Conservation (phyloP, 768 basidiomycete species). For the Podaxis sp. region DNA sequence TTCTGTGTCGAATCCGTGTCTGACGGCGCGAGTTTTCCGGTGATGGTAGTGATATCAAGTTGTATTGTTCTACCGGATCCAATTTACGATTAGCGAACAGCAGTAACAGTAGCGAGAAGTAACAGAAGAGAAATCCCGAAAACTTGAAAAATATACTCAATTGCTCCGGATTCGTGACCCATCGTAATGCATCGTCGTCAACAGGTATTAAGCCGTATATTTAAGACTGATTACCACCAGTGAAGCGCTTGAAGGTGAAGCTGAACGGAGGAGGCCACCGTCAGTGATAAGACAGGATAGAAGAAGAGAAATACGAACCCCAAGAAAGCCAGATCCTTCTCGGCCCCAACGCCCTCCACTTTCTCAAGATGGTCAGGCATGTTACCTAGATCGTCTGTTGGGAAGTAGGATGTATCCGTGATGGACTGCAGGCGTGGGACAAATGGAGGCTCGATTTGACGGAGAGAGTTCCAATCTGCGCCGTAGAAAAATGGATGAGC, state of each 20-base stretch:
- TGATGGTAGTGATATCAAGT: slow-evolving; percentile 3
- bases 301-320: slow-evolving; percentile 44
- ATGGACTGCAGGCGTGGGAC: slow-evolving; percentile 90
- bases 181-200: not conserved
- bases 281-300: not conserved
- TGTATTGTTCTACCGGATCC: slow-evolving; percentile 9
- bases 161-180: not conserved
- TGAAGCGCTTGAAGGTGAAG: slow-evolving; percentile 83
- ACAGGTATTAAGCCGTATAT: slow-evolving; percentile 20
- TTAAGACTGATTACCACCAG: slow-evolving; percentile 34
- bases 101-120: slow-evolving; percentile 1
- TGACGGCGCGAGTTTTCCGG: not conserved
- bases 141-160: slow-evolving; percentile 6
- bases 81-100: slow-evolving; percentile 14
- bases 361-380: slow-evolving; percentile 58
- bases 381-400: slow-evolving; percentile 86
- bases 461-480: slow-evolving; percentile 90
- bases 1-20: not conserved
- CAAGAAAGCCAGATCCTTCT: slow-evolving; percentile 69
- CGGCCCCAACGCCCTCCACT: slow-evolving; percentile 62
- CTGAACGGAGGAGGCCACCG: slow-evolving; percentile 34
- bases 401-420: slow-evolving; percentile 96
- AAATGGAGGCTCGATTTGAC: slow-evolving; percentile 94
- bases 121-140: not conserved
- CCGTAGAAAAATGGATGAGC: slow-evolving; percentile 92